phyloP scores from a whole-genome alignment of 805 yeast genomes.

The Wickerhamiella australiensis region DNA sequence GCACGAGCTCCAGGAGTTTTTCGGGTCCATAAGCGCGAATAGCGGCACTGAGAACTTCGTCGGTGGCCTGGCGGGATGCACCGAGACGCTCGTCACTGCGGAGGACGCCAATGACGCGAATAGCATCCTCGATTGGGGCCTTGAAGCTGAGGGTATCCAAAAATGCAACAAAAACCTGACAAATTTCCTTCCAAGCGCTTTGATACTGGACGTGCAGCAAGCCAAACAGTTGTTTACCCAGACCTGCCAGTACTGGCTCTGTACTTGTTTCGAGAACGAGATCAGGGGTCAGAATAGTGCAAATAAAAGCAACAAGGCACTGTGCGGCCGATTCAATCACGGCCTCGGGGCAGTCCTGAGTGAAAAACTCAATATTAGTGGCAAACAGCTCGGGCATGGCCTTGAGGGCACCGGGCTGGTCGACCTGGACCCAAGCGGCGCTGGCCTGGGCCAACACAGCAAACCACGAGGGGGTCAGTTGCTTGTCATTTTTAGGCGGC shows the following conservation, averaged over 20 bases:
- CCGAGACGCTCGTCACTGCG: slow-evolving; percentile 63
- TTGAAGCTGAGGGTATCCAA: slow-evolving; percentile 53
- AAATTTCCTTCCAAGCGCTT: slow-evolving; percentile 59
- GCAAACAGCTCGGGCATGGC: slow-evolving; percentile 47
- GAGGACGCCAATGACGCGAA: slow-evolving; percentile 73
- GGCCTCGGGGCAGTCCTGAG: slow-evolving; percentile 30
- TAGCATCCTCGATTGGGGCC: slow-evolving; percentile 54
- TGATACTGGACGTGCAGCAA: slow-evolving; percentile 63
- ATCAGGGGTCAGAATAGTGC: slow-evolving; percentile 47
- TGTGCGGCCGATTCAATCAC: slow-evolving; percentile 71
- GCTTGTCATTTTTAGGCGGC: slow-evolving; percentile 72
- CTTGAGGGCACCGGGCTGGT: slow-evolving; percentile 40
- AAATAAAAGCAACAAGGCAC: slow-evolving; percentile 68
- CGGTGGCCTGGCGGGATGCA: slow-evolving; percentile 61
- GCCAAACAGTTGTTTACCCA: slow-evolving; percentile 46
- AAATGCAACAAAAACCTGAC: slow-evolving; percentile 52
- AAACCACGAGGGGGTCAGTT: slow-evolving; percentile 87
- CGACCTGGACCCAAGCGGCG: slow-evolving; percentile 41
- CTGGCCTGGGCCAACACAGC: slow-evolving; percentile 84
- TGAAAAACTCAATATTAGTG: slow-evolving; percentile 50
- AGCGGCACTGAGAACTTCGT: slow-evolving; percentile 66
- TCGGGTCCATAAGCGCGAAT: slow-evolving; percentile 80
- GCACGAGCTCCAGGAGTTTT: slow-evolving; percentile 57
- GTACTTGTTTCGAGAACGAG: slow-evolving; percentile 34
- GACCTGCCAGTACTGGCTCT: slow-evolving; percentile 30